These are phyloP conservation scores for Astrephomene gubernaculifera DNA, from an alignment of 139 green algal genomes.

Conservation along the genomic window DNA sequence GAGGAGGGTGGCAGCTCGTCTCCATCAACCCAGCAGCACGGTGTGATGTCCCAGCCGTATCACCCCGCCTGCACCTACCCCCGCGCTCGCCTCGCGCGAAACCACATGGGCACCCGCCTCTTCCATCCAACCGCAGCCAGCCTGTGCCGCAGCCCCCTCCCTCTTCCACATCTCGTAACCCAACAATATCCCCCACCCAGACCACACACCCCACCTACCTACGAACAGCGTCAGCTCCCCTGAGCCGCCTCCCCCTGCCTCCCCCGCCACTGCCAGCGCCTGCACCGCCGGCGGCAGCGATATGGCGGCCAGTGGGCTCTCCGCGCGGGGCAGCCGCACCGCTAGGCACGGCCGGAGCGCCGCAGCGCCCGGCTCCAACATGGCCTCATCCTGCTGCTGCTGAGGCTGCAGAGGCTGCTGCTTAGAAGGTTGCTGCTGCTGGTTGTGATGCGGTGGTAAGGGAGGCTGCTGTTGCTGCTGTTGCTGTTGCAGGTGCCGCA, in stretches of 20 bases:
- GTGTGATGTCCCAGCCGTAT: too few relatives aligned
- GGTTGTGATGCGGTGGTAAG: too few relatives aligned
- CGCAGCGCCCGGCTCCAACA: background rate
- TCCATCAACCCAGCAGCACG: too few relatives aligned
- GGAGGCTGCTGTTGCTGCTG: background rate
- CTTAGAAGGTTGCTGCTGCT: background rate
- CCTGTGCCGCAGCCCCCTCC: too few relatives aligned
- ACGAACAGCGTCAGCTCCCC: background rate
- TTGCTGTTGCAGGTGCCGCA: background rate
- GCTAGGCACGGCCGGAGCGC: background rate
- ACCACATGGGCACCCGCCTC: too few relatives aligned
- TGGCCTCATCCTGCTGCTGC: too few relatives aligned
- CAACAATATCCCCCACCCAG: too few relatives aligned
- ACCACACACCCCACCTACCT: background rate
- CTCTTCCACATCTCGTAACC: too few relatives aligned
- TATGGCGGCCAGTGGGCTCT: constrained; percentile 15
- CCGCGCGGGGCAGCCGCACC: constrained; percentile 19
- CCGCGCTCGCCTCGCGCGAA: too few relatives aligned
- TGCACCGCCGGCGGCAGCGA: constrained; percentile 41
- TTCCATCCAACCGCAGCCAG: too few relatives aligned
- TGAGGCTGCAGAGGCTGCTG: background rate
- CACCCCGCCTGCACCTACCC: too few relatives aligned
- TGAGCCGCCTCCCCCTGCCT: background rate
- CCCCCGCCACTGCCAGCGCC: constrained; percentile 12
- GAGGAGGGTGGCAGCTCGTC: background rate